Percentiles rank a stretch among this genome's conserved stretches.
Evolutionary conservation across 345 rosid genomes (phyloP).

Genomic region (Conringia planisiliqua): DNA sequence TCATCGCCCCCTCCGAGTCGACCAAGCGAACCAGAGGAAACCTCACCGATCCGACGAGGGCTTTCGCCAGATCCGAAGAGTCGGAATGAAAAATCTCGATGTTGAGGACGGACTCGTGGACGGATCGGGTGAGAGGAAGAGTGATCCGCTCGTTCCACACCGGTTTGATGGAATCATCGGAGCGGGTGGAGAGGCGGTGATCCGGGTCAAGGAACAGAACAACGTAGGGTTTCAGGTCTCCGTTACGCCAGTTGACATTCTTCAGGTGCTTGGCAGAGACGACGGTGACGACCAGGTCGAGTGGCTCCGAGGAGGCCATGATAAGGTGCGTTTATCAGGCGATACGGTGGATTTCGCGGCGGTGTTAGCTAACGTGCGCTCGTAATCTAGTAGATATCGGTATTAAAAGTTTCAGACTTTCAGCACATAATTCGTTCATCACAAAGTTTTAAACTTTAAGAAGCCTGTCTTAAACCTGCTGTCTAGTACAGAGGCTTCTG

Average conservation of each 20-base stretch:
- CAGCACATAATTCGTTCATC: neutral
- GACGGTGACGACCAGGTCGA: slow-evolving; percentile 42
- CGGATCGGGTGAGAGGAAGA: slow-evolving; percentile 43
- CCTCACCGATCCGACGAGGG: slow-evolving; percentile 55
- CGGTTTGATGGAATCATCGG: slow-evolving; percentile 43
- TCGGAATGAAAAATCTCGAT: slow-evolving; percentile 51
- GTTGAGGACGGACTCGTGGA: slow-evolving; percentile 46
- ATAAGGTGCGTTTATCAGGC: slow-evolving; percentile 14
- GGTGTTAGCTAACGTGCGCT: slow-evolving; percentile 35
- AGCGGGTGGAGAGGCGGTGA: slow-evolving; percentile 46
- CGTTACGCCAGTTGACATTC: slow-evolving; percentile 70
- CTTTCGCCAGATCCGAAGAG: slow-evolving; percentile 48
- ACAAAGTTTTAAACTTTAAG: neutral
- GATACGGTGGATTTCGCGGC: slow-evolving; percentile 27
- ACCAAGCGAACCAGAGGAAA: slow-evolving; percentile 47
- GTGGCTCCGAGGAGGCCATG: slow-evolving; percentile 41
- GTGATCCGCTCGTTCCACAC: slow-evolving; percentile 56
- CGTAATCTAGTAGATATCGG: neutral
- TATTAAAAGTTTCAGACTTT: neutral
- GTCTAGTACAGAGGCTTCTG: neutral
- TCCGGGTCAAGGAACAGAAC: slow-evolving; percentile 48
- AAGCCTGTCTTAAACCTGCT: neutral
- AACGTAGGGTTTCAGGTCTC: slow-evolving; percentile 53
- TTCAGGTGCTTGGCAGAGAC: slow-evolving; percentile 58
- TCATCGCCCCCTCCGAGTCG: slow-evolving; percentile 37